Evolutionary conservation across 2,329 filamentous ascomycete species (phyloP), one percentile per base, ranked within the genome.

Genomic region (Fusarium nematophilum): DNA sequence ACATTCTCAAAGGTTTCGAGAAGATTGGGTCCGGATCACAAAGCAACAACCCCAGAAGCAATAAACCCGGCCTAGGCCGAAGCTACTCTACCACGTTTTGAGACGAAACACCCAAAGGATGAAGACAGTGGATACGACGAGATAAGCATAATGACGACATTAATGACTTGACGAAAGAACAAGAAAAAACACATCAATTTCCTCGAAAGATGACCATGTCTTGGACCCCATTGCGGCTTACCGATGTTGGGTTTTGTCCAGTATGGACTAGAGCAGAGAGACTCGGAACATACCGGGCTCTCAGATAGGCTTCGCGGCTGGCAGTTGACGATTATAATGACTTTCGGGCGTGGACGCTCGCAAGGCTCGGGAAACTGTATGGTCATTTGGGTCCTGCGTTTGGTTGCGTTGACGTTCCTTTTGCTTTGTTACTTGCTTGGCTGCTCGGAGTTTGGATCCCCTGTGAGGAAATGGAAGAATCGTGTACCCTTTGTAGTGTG

Each of bases 1-100:
- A 93, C 67, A 88, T 93, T 62, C 82, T 90, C 38, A 87, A 91
- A 69, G 89, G 89, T 9, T 93, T 92, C 67, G 86, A 89, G 71
- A 90, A 88, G 77, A 92, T 93, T 70, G 90, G 90, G 39, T 77
- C 79, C 38, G 78, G 71, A 61, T 69, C 70, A 25, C 71, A 77
- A 59, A 36, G 67, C 52, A 51, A 70, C 55, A 73, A 72, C 57
- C 58, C 69, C 27, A 67, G 67, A 53, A 61, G 49, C 51, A 66
- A 49, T 39, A 74, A 73, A 34, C 71, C 71, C 14, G 48, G 60
- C 6, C 40, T 74, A 10, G 66, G 68, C 29, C 69, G 73, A 62
- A 74, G 72, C 60, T 73, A 66, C 36, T 67, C 72, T 14, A 74
- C 70, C 23, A 58, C 63, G 40, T 75, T 75, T 47, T 74, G 59